phyloP scores from a whole-genome alignment of 495 filamentous ascomycete genomes.

The Stereocaulon alpinum region DNA sequence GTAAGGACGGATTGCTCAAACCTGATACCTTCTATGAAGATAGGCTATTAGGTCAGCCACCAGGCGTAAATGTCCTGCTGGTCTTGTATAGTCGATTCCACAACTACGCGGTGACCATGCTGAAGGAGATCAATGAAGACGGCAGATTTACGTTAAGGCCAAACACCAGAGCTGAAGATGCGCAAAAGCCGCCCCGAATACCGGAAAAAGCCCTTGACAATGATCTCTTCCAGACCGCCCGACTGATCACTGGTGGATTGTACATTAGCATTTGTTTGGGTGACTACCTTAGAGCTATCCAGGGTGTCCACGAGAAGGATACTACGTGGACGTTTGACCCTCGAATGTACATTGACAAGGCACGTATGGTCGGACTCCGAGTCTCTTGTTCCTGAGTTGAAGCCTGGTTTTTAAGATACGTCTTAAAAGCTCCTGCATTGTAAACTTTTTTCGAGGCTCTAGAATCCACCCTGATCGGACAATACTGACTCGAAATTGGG shows the following conservation, averaged over 20 bases:
- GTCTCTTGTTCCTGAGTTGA: too few species aligned
- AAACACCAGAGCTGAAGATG: neutral
- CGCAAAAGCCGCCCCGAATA: neutral
- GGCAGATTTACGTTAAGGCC: conserved; percentile 31
- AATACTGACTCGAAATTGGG: too few species aligned
- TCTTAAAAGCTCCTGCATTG: too few species aligned
- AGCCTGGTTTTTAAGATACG: too few species aligned
- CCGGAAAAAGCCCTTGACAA: conserved; percentile 17
- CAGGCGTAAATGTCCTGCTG: conserved; percentile 55
- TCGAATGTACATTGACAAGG: conserved; percentile 20
- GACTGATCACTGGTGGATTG: conserved; percentile 25
- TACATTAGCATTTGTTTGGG: conserved; percentile 28
- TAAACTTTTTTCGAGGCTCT: too few species aligned
- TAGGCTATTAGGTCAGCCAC: conserved; percentile 56
- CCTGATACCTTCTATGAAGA: conserved; percentile 63
- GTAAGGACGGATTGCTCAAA: conserved; percentile 63
- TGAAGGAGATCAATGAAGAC: conserved; percentile 41
- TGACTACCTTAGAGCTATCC: conserved; percentile 26
- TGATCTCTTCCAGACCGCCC: conserved; percentile 27
- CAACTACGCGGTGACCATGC: conserved; percentile 35
- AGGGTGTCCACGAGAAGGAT: conserved; percentile 20
- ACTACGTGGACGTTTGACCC: conserved; percentile 27
- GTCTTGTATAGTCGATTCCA: conserved; percentile 42
- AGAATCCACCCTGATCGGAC: too few species aligned
- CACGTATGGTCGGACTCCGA: too few species aligned